A percentile compares a stretch with the other conserved stretches of the same genome.
Evolutionary conservation across 768 basidiomycete species (phyloP).

Genomic region (Kwoniella sp.): DNA sequence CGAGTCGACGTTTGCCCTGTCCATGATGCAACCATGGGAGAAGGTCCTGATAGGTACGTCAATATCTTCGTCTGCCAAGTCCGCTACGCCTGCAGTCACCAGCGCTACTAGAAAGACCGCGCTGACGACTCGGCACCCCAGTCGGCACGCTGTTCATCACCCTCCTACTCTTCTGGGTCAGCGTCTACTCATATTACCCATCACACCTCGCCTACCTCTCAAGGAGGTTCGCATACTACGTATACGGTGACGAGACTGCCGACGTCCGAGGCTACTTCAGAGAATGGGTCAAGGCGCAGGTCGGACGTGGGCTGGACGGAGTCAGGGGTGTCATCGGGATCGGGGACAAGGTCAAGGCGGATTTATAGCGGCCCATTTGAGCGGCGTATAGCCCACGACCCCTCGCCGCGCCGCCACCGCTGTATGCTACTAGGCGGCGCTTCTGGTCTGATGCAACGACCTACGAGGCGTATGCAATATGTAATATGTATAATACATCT

Average conservation of each 20-base stretch:
- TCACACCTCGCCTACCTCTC: constrained; percentile 58
- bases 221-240: constrained; percentile 60
- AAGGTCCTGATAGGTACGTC: constrained; percentile 60
- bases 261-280: constrained; percentile 16
- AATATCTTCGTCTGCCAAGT: too few relatives aligned
- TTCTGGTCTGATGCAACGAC: too few relatives aligned
- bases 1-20: constrained; percentile 60
- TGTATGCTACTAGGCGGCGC: too few relatives aligned
- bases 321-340: constrained; percentile 9
- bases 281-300: constrained; percentile 15
- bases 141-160: constrained; percentile 15
- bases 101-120: too few relatives aligned
- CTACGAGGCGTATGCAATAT: too few relatives aligned
- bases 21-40: constrained; percentile 67
- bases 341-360: constrained; percentile 5
- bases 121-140: too few relatives aligned
- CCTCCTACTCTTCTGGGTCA: constrained; percentile 55
- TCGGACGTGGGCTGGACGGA: constrained; percentile 1
- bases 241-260: constrained; percentile 57
- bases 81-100: too few relatives aligned
- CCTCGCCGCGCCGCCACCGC: too few relatives aligned
- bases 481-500: too few relatives aligned
- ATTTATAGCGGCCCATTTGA: constrained; percentile 12
- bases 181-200: constrained; percentile 60
- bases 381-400: too few relatives aligned